Evolutionary conservation across 441 rosid species (phyloP).

Genomic region (Raphanus hybrid): DNA sequence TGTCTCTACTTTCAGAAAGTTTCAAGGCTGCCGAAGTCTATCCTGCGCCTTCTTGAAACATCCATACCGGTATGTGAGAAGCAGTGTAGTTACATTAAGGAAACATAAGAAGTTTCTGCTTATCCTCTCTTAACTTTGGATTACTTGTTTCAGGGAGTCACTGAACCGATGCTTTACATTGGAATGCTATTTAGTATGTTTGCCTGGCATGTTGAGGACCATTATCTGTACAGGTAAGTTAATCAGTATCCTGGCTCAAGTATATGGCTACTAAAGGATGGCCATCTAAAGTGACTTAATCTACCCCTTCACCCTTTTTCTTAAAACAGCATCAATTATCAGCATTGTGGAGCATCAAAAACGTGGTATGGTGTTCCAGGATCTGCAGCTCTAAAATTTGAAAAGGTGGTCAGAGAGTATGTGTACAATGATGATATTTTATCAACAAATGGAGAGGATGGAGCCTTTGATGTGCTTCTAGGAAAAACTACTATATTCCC

Average conservation of each 20-base stretch:
- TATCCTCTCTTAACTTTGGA: constrained; percentile 21
- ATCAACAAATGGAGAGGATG: constrained; percentile 85
- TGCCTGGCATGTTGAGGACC: constrained; percentile 99
- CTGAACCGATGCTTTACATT: constrained; percentile 99
- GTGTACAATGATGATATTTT: constrained; percentile 86
- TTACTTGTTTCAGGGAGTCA: constrained; percentile 84
- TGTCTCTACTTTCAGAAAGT: constrained; percentile 57
- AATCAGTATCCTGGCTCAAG: constrained; percentile 1
- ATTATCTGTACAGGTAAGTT: constrained; percentile 92
- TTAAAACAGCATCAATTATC: constrained; percentile 86
- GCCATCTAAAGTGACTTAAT: constrained; percentile 9
- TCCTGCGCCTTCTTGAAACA: constrained; percentile 85
- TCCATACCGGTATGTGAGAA: constrained; percentile 75
- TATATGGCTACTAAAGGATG: constrained; percentile 1
- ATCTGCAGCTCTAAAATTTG: constrained; percentile 89
- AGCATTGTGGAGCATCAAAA: constrained; percentile 98
- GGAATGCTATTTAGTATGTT: constrained; percentile 99
- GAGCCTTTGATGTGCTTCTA: constrained; percentile 94
- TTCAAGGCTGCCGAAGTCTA: constrained; percentile 81
- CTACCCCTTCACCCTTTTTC: constrained; percentile 15
- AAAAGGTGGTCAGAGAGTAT: constrained; percentile 83
- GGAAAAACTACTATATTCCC: constrained; percentile 99
- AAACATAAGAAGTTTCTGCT: not conserved
- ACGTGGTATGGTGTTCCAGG: constrained; percentile 99
- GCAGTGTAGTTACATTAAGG: constrained; percentile 12